Conservation (phyloP, 2,329 filamentous ascomycete genomes). For the Sarocladium kiliense region DNA sequence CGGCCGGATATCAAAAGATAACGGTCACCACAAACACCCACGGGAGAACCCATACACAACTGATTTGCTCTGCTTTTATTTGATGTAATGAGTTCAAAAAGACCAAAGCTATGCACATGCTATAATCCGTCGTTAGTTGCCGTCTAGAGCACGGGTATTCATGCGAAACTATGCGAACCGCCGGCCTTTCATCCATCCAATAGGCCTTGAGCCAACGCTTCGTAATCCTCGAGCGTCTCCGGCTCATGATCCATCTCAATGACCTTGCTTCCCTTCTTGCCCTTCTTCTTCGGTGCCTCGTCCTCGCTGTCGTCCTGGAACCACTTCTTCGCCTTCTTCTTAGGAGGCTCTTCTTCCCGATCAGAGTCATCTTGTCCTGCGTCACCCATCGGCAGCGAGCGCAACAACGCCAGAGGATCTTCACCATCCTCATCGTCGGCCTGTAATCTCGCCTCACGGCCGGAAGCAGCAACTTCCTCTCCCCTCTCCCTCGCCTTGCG, state of each 20-base stretch:
- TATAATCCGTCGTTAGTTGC: no score
- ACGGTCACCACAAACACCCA: no score
- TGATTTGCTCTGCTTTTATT: no score
- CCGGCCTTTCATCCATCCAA: constrained; percentile 40
- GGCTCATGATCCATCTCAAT: constrained; percentile 63
- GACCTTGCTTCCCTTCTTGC: constrained; percentile 46
- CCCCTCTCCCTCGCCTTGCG: constrained; percentile 59
- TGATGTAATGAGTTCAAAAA: no score
- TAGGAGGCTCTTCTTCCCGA: constrained; percentile 39
- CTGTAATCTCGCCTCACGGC: constrained; percentile 10
- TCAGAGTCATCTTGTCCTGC: constrained; percentile 21
- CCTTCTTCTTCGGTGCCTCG: constrained; percentile 43
- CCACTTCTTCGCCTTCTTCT: constrained; percentile 68
- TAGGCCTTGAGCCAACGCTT: constrained; percentile 69
- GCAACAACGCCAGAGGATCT: constrained; percentile 52
- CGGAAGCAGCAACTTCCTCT: constrained; percentile 29
- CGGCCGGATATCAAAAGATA: background rate
- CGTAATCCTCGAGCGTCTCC: constrained; percentile 74
- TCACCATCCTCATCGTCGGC: constrained; percentile 36
- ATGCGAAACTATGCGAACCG: background rate
- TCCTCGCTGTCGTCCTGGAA: constrained; percentile 69
- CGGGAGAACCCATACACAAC: no score
- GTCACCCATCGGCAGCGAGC: constrained; percentile 45
- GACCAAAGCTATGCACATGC: no score
- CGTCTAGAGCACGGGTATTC: no score